These are phyloP conservation scores for Geotrichum carabidarum DNA, from an alignment of 1,139 yeast genomes.

Conservation along the genomic window DNA sequence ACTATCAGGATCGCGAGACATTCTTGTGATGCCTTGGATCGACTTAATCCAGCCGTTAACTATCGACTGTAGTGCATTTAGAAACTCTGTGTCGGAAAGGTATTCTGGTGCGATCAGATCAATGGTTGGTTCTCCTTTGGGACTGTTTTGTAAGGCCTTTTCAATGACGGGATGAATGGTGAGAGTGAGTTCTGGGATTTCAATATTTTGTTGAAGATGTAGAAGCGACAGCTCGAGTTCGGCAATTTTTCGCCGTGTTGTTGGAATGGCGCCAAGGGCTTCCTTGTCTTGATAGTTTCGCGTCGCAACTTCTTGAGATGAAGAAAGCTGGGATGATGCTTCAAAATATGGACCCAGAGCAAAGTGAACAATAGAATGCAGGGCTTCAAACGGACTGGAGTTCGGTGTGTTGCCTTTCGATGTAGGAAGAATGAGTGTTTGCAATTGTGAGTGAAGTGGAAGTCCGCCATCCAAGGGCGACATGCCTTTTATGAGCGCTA, in stretches of 20 bases:
- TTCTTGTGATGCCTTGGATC: slow-evolving; percentile 53
- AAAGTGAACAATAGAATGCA: slow-evolving; percentile 53
- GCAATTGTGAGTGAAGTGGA: slow-evolving; percentile 44
- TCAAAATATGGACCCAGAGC: slow-evolving; percentile 55
- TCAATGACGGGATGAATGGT: slow-evolving; percentile 53
- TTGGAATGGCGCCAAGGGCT: slow-evolving; percentile 26
- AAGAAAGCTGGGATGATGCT: slow-evolving; percentile 33
- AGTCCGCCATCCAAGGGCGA: slow-evolving; percentile 34
- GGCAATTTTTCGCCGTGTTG: slow-evolving; percentile 48
- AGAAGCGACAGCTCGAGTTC: slow-evolving; percentile 66
- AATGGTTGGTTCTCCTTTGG: slow-evolving; percentile 25
- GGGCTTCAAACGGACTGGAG: slow-evolving; percentile 45
- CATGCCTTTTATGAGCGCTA: slow-evolving; percentile 46
- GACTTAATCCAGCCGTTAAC: slow-evolving; percentile 72
- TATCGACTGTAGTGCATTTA: slow-evolving; percentile 60
- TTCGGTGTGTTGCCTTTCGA: slow-evolving; percentile 13
- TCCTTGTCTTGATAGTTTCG: slow-evolving; percentile 20
- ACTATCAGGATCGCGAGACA: slow-evolving; percentile 48
- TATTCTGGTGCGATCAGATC: slow-evolving; percentile 37
- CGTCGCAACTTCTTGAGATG: slow-evolving; percentile 19
- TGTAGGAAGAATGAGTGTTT: slow-evolving; percentile 31
- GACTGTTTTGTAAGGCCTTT: slow-evolving; percentile 37
- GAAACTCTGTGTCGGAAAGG: slow-evolving; percentile 49
- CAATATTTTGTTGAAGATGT: slow-evolving; percentile 63
- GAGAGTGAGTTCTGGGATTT: slow-evolving; percentile 57